Base-by-base conservation (phyloP, 2,329 filamentous ascomycete species). In the Hawksworthiomyces lignivorus region DNA sequence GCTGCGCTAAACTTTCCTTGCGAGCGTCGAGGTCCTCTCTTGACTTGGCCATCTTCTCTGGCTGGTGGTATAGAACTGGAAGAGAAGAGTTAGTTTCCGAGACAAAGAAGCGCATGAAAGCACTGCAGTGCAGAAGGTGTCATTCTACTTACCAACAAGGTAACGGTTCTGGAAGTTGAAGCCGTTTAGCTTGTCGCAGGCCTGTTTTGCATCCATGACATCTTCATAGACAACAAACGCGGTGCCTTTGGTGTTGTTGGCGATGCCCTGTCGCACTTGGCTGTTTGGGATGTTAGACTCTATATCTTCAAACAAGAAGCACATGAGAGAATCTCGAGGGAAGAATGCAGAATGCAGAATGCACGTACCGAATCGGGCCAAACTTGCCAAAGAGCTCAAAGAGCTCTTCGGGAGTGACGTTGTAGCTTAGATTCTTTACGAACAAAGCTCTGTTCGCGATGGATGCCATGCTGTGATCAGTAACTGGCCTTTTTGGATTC, bases 111-210 rank as follows among this genome's bases (percentile, higher is more conserved):
- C 36, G 14, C 14, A 29, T 19, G 28, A 31, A 48, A 26, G 28
- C n/a, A n/a, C n/a, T n/a, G n/a, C n/a, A n/a, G n/a, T n/a, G n/a
- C n/a, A n/a, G n/a, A n/a, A n/a, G n/a, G n/a, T n/a, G n/a, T 39
- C 30, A 30, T 7, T 14, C 17, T 37, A 80, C 87, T 48, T 78
- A 94, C 87, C 88, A 60, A 98, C 92, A 56, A 98, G 86, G 69
- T 98, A 98, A 63, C 92, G 85, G 70, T 90, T 95, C 73, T 98
- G 92, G 67, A 98, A 98, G 73, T 98, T 98, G 81, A 94, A 98
- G 63, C 92, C 92, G 74, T 98, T 98, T 65, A 98, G 76, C 73
- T 97, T 96, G 74, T 98, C 92, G 75, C 92, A 97, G 61, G 92
- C 92, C 69, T 88, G 83, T 73, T 98, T 98, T 54, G 92, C 89